Percentiles rank a stretch among this genome's conserved stretches.
Conservation (phyloP, 2,329 filamentous ascomycete genomes). For the Orbilia javanica region DNA sequence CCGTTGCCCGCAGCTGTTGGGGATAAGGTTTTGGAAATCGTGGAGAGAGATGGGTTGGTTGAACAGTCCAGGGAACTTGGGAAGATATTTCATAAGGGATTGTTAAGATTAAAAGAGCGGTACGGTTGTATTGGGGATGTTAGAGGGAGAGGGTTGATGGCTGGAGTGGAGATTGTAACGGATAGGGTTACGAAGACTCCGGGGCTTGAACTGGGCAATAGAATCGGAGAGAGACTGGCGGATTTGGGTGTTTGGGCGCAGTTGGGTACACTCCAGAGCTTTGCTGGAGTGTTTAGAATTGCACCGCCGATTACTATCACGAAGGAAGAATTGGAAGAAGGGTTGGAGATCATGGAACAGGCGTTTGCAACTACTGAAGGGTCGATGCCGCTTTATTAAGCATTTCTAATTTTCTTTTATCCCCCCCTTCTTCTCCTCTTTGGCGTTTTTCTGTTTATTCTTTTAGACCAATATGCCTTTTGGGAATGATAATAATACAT, state of each 20-base stretch:
- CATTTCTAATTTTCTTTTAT: background rate
- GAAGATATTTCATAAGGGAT: slow-evolving; percentile 67
- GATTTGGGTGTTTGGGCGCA: slow-evolving; percentile 72
- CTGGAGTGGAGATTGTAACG: slow-evolving; percentile 72
- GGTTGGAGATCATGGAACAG: slow-evolving; percentile 71
- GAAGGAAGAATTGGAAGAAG: slow-evolving; percentile 68
- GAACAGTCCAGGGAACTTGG: slow-evolving; percentile 67
- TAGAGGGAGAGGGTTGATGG: slow-evolving; percentile 72
- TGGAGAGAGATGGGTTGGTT: slow-evolving; percentile 71
- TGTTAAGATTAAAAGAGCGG: slow-evolving; percentile 67
- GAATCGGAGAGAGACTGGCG: slow-evolving; percentile 68
- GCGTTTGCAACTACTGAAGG: slow-evolving; percentile 67
- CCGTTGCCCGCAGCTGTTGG: slow-evolving; percentile 73
- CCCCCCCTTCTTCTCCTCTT: background rate
- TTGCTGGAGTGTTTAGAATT: slow-evolving; percentile 72
- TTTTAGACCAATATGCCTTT: background rate
- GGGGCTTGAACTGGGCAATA: slow-evolving; percentile 68
- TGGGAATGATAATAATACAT: background rate
- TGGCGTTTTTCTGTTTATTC: background rate
- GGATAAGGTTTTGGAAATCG: slow-evolving; percentile 74
- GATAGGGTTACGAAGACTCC: slow-evolving; percentile 69
- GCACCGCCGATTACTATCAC: slow-evolving; percentile 74
- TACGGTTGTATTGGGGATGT: slow-evolving; percentile 75
- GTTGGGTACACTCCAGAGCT: slow-evolving; percentile 70
- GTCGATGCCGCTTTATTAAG: slow-evolving; percentile 62